Percentiles rank a stretch among this genome's conserved stretches.
phyloP scores from a whole-genome alignment of 164 flowering plant genomes.

The Vitis riparia region DNA sequence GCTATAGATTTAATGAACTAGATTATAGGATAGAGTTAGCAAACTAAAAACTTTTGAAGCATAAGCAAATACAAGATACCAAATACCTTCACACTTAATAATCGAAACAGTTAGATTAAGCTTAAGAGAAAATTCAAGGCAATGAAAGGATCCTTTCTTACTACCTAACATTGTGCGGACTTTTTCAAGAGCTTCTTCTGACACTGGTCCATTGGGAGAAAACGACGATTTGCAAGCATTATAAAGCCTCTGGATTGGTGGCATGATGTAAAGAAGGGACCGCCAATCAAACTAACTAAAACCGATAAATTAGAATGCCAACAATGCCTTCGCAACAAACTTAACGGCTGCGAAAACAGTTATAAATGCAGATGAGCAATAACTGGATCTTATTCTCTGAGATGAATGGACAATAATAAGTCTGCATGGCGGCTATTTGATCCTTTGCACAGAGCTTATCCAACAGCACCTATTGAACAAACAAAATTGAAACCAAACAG shows the following conservation, averaged over 20 bases:
- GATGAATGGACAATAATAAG: constrained; percentile 7
- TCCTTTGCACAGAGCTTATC: constrained; percentile 4
- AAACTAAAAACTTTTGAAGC: not conserved
- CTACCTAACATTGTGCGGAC: constrained; percentile 54
- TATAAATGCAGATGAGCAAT: constrained; percentile 9
- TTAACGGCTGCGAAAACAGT: not conserved
- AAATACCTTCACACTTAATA: not conserved
- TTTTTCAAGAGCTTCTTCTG: constrained; percentile 60
- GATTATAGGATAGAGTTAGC: not conserved
- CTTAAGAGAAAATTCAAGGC: not conserved
- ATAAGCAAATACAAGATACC: not conserved
- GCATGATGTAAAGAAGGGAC: constrained; percentile 45
- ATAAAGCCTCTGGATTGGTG: constrained; percentile 56
- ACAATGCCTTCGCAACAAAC: constrained; percentile 20
- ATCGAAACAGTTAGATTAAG: not conserved
- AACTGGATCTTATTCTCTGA: constrained; percentile 14
- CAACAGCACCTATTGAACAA: constrained; percentile 7
- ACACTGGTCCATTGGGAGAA: constrained; percentile 47
- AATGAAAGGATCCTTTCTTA: not conserved
- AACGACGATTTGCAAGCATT: constrained; percentile 57
- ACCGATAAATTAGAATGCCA: constrained; percentile 17
- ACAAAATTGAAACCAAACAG: not conserved
- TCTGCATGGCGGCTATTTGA: constrained; percentile 18
- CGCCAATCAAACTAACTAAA: constrained; percentile 16
- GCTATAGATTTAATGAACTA: not conserved